Evolutionary conservation across 2,329 filamentous ascomycete genomes (phyloP), one percentile per base, ranked within the genome.

Genomic region (Fusarium oligoseptatum): DNA sequence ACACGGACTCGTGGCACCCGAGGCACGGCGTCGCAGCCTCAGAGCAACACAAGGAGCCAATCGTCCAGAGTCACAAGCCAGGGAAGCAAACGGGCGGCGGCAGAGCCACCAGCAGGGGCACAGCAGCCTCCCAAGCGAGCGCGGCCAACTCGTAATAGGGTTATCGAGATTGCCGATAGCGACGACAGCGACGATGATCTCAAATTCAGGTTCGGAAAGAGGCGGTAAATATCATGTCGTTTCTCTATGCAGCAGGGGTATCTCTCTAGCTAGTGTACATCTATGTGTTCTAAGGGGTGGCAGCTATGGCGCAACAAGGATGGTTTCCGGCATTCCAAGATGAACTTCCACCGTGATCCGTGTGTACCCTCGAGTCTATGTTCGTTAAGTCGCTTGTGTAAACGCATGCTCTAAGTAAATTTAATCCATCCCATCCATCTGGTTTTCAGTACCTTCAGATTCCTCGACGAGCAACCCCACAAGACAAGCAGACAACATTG

Each of bases 401-500:
- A 63, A 60, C 66, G n/a, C 55, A 36, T 27, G 20, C 24, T 24
- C 10, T 39, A 20, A 20, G n/a, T 4, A 15, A n/a, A 9, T 68
- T 78, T 81, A 91, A 77, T 92, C 91, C 90, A 92, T 91, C 76
- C 88, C 84, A 39, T 92, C 90, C 88, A 91, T 89, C 29, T 82
- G 81, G 20, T 81, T 85, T 52, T 80, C 82, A 2, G 61, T 83
- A 80, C 41, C 80, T 88, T 80, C 80, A 0, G 80, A 79, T 78
- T 93, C 92, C 0, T 89, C 88, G 7, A 93, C 91, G 64, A 91
- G 82, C 60, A 93, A 84, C 2, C 92, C 92, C 17, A 93, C 83
- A 69, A 93, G 81, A 78, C 91, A 93, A 6, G 87, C 87, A 32
- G 87, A 83, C 68, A 93, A 80, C 92, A 93, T 93, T 3, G 89